Base-by-base conservation (phyloP, 352 stramenopile genomes). In the Pythium monospermum region DNA sequence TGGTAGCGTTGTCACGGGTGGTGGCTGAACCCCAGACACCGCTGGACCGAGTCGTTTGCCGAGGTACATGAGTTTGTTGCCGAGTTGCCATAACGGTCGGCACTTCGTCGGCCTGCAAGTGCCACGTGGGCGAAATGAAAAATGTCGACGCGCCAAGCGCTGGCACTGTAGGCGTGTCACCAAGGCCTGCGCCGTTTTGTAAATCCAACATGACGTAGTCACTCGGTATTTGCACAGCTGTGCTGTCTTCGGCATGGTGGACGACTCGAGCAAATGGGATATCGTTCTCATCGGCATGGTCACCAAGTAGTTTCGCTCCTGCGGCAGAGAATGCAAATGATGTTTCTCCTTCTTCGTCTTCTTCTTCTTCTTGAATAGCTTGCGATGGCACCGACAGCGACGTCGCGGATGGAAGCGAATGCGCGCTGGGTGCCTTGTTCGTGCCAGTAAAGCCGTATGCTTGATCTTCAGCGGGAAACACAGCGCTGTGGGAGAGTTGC, bases 191-290 rank as follows among this genome's bases (percentile, higher is more conserved):
- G 16, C 76, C 73, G 19, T 81, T 76, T 53, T 89, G 76, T 19
- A 88, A 69, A 55, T 92, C 77, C 33, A 92, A 71, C 77, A 88
- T 86, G 38, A 91, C 80, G 54, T 91, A 91, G 54, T 88, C 80
- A 41, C 71, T 86, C 42, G 71, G 71, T 50, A 85, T 85, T 6
- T 54, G 21, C 13, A 45, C 53, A 0, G 52, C 52, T 2, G 59
- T 52, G 2, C 21, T 33, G 1, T 63, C 53, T 2, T 65, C 54
- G 6, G 54, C 33, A 8, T 64, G 27, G 18, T 66, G 70, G 8
- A 92, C 72, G 11, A 92, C 57, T 4, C 65, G 71, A 13, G 78
- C 78, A 30, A 88, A 28, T 0, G 78, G 81, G 23, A 91, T 85
- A 12, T 63, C 61, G 28, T 42, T 36, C 13, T 55, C 16, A 3